phyloP scores from a whole-genome alignment of 306 rosid genomes.

The Vigna trinervia region DNA sequence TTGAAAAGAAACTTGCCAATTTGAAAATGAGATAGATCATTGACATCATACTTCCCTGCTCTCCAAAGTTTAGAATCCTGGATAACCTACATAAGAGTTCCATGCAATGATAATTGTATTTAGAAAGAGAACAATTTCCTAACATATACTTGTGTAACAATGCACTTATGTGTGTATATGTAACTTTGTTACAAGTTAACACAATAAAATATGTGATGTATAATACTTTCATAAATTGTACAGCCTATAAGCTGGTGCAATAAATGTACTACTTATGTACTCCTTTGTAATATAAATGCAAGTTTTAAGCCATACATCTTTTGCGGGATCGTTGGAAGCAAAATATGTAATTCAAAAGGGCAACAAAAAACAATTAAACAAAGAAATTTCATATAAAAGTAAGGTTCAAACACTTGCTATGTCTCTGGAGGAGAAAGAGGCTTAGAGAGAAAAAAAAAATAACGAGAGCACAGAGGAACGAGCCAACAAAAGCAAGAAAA shows the following conservation, averaged over 20 bases:
- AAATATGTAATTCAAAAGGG: background rate
- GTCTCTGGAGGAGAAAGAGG: background rate
- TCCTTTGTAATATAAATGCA: background rate
- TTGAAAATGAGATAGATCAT: slow-evolving; percentile 37
- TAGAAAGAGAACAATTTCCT: slow-evolving; percentile 8
- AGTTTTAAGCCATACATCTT: background rate
- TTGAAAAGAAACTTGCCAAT: slow-evolving; percentile 30
- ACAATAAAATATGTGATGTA: slow-evolving; percentile 16
- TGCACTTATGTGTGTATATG: background rate
- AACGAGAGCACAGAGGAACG: background rate
- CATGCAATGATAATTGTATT: slow-evolving; percentile 32
- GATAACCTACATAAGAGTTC: slow-evolving; percentile 39
- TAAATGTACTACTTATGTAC: background rate
- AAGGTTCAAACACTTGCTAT: background rate
- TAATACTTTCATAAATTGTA: background rate
- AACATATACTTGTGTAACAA: slow-evolving; percentile 1
- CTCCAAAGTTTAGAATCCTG: slow-evolving; percentile 3
- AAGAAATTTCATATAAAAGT: background rate
- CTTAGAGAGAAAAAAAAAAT: background rate
- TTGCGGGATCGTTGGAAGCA: background rate
- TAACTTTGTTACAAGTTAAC: background rate
- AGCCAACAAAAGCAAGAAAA: background rate
- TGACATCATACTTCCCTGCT: slow-evolving; percentile 9
- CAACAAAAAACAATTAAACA: background rate
- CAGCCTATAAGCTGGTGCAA: slow-evolving; percentile 5